Evolutionary conservation across 345 rosid genomes (phyloP).

Genomic region (Alliaria petiolata): DNA sequence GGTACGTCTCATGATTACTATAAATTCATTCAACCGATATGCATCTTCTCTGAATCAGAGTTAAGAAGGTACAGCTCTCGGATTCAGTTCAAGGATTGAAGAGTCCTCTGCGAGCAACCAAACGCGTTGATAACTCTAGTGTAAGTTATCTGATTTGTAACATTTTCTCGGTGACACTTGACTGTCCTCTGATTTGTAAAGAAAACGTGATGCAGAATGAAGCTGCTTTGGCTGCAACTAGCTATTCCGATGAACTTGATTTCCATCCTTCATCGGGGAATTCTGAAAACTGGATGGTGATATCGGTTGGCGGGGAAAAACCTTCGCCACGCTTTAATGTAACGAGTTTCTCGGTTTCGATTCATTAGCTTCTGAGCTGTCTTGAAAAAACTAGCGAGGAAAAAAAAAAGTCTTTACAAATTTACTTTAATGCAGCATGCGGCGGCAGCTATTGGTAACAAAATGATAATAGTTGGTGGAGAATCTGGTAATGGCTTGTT

Average conservation of each 20-base stretch:
- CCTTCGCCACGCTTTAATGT: slow-evolving; percentile 88
- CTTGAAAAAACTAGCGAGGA: neutral
- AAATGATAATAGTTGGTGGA: slow-evolving; percentile 95
- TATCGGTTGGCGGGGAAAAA: slow-evolving; percentile 73
- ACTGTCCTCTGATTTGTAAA: slow-evolving; percentile 9
- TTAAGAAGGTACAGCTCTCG: slow-evolving; percentile 96
- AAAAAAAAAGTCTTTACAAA: neutral
- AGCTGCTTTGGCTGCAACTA: slow-evolving; percentile 38
- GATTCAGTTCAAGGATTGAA: slow-evolving; percentile 62
- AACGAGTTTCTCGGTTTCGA: neutral
- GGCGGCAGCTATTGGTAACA: slow-evolving; percentile 82
- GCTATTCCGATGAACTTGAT: slow-evolving; percentile 51
- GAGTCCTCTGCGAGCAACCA: slow-evolving; percentile 75
- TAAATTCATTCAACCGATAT: neutral
- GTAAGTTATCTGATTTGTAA: slow-evolving; percentile 40
- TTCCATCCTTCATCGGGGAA: slow-evolving; percentile 42
- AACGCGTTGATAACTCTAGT: slow-evolving; percentile 44
- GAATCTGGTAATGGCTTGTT: slow-evolving; percentile 78
- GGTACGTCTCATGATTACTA: neutral
- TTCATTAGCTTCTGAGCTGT: slow-evolving; percentile 1
- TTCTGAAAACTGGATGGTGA: slow-evolving; percentile 82
- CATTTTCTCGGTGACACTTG: neutral
- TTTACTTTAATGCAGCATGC: slow-evolving; percentile 62
- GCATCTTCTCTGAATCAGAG: slow-evolving; percentile 40
- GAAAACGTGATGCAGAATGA: slow-evolving; percentile 43